phyloP scores from a whole-genome alignment of 768 basidiomycete species.

The Fomitopsis serialis region DNA sequence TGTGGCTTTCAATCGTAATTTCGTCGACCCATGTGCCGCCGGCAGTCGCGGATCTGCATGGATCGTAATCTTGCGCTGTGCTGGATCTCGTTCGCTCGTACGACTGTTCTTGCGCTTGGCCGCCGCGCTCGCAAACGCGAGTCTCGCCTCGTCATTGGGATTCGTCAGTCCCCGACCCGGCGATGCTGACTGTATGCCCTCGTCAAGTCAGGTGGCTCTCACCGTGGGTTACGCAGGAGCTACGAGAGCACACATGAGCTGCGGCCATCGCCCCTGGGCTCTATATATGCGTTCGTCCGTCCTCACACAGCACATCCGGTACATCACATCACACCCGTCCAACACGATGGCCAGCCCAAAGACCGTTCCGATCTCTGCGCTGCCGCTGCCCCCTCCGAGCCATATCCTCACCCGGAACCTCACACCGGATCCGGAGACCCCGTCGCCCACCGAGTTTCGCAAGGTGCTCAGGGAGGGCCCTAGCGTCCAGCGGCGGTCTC shows the following conservation, averaged over 20 bases:
- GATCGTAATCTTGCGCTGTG: too few species aligned
- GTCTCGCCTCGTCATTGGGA: too few species aligned
- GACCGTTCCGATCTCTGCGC: conserved; percentile 41
- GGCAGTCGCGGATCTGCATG: too few species aligned
- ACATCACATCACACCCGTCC: neutral
- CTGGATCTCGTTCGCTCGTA: too few species aligned
- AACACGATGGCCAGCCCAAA: neutral
- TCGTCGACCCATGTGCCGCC: too few species aligned
- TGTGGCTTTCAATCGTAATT: too few species aligned
- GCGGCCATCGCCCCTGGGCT: neutral
- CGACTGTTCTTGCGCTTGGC: too few species aligned
- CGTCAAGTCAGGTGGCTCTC: neutral
- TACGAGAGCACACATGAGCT: neutral
- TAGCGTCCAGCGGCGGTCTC: conserved; percentile 64
- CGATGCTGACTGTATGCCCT: too few species aligned
- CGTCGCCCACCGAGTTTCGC: conserved; percentile 47
- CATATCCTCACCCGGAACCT: conserved; percentile 39
- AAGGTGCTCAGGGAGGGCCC: conserved; percentile 47
- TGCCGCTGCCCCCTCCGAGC: conserved; percentile 42
- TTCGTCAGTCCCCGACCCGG: too few species aligned
- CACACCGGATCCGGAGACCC: conserved; percentile 55
- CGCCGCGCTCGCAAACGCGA: too few species aligned
- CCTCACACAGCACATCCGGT: too few species aligned
- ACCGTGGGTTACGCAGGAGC: neutral
- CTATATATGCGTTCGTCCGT: too few species aligned